phyloP scores from a whole-genome alignment of 495 filamentous ascomycete genomes.

The Trichoderma reesei region DNA sequence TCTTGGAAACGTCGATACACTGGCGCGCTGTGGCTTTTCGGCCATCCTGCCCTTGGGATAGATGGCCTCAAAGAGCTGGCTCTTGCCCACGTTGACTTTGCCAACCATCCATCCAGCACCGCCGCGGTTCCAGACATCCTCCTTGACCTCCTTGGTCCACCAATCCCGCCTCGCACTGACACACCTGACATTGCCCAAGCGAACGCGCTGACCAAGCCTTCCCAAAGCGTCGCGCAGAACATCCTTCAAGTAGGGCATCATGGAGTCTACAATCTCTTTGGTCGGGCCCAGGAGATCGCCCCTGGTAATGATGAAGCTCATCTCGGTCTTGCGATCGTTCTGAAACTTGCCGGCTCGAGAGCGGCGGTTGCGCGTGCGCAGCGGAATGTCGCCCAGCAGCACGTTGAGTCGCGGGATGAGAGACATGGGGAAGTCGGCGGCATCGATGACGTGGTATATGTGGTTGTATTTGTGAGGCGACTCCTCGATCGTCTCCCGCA shows the following conservation, averaged over 20 bases:
- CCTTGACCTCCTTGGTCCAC: constrained; percentile 82
- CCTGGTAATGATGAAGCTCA: constrained; percentile 85
- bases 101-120: constrained; percentile 96
- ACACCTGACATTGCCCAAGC: constrained; percentile 74
- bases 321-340: constrained; percentile 50
- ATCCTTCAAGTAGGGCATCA: constrained; percentile 72
- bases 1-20: constrained; percentile 17
- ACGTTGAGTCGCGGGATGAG: constrained; percentile 52
- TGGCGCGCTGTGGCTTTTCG: constrained; percentile 24
- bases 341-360: constrained; percentile 52
- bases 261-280: constrained; percentile 65
- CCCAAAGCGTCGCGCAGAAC: constrained; percentile 66
- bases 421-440: constrained; percentile 93
- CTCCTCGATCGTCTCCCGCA: constrained; percentile 71
- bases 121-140: constrained; percentile 67
- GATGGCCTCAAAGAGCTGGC: constrained; percentile 72
- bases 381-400: constrained; percentile 49
- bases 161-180: constrained; percentile 74
- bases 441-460: constrained; percentile 95
- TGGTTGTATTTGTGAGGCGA: constrained; percentile 83
- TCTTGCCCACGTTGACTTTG: constrained; percentile 97
- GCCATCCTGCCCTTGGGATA: constrained; percentile 69
- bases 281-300: constrained; percentile 74
- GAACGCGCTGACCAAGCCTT: constrained; percentile 45
- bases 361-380: constrained; percentile 68